A percentile compares a stretch with the other conserved stretches of the same genome.
These are phyloP conservation scores for Penicillium concentricum DNA, from an alignment of 2,329 filamentous ascomycete genomes.

Conservation along the genomic window DNA sequence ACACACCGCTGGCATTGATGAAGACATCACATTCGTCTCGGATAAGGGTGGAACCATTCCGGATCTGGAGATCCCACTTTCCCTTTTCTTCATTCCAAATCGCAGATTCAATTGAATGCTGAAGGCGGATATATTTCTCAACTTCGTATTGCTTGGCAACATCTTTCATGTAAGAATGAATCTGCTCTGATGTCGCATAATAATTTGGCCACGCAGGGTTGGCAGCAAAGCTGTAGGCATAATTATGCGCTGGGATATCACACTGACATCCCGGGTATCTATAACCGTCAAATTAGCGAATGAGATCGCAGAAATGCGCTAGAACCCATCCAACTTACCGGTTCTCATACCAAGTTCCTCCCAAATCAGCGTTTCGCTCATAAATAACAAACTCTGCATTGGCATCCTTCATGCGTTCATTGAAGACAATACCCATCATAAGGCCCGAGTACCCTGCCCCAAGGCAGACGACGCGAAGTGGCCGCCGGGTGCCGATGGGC, in stretches of 20 bases:
- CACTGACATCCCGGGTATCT: slow-evolving; percentile 40
- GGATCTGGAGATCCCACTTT: slow-evolving; percentile 13
- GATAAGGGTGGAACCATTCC: not conserved
- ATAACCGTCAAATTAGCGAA: not conserved
- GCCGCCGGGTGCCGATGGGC: slow-evolving; percentile 7
- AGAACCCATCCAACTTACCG: not conserved
- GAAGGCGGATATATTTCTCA: slow-evolving; percentile 37
- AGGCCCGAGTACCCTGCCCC: slow-evolving; percentile 19
- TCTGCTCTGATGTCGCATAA: slow-evolving; percentile 41
- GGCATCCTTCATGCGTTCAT: slow-evolving; percentile 2
- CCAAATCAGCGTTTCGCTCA: slow-evolving; percentile 26
- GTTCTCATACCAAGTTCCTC: slow-evolving; percentile 37
- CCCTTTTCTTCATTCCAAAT: slow-evolving; percentile 35
- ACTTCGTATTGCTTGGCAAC: slow-evolving; percentile 43
- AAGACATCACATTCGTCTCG: slow-evolving; percentile 27
- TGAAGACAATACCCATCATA: slow-evolving; percentile 28
- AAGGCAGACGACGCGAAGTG: slow-evolving; percentile 14
- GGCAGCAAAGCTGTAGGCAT: slow-evolving; percentile 44
- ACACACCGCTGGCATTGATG: slow-evolving; percentile 27
- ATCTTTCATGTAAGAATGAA: slow-evolving; percentile 45
- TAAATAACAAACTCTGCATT: not conserved
- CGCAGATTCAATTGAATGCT: slow-evolving; percentile 18
- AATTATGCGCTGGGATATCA: slow-evolving; percentile 35
- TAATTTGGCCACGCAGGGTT: slow-evolving; percentile 46
- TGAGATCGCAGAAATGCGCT: too few species aligned